Evolutionary conservation across 1,284 basidiomycete species (phyloP), one percentile per base, ranked within the genome.

Genomic region (Boletus sp.): DNA sequence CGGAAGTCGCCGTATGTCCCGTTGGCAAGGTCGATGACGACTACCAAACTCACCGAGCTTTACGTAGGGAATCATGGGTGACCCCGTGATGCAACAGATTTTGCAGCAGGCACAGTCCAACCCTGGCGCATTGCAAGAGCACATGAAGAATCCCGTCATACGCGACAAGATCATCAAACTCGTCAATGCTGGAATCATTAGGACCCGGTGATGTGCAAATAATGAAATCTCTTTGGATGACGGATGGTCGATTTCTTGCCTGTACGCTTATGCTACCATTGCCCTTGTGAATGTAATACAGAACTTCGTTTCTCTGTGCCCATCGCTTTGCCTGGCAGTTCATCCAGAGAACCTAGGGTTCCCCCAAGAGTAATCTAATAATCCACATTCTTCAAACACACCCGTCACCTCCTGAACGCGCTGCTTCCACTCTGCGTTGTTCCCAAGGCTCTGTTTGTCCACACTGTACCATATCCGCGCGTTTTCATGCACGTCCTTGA

Each of bases 61-160:
- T 42, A 16, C 48, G 7, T 63, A 92, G 86, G 67, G 72, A 50
- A 93, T 92, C 60, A 91, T 93, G 88, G 73, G 69, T 58, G 91
- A 93, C 67, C 90, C 90, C 8, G 74, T 93, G 52, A 94, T 94
- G 88, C 89, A 94, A 71, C 84, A 87, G 60, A 98, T 99, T 58
- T 70, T 99, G 59, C 87, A 94, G 66, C 94, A 99, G 72, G 93
- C 94, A 5, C 96, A 99, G 71, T 67, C 73, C 41, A 86, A 97
- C 70, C 95, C 96, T 3, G 75, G 81, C 26, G 92, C 94, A 14
- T 72, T 99, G 52, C 89, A 93, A 70, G 92, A 97, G 57, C 95
- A 99, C 72, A 91, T 99, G 89, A 93, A 94, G 81, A 97, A 95
- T 65, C 90, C 92, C 8, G 74, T 78, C 48, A 84, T 96, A 38